Evolutionary conservation across 352 stramenopile species (phyloP), one percentile per base, ranked within the genome.

Genomic region (Phytopythium sindhum): DNA sequence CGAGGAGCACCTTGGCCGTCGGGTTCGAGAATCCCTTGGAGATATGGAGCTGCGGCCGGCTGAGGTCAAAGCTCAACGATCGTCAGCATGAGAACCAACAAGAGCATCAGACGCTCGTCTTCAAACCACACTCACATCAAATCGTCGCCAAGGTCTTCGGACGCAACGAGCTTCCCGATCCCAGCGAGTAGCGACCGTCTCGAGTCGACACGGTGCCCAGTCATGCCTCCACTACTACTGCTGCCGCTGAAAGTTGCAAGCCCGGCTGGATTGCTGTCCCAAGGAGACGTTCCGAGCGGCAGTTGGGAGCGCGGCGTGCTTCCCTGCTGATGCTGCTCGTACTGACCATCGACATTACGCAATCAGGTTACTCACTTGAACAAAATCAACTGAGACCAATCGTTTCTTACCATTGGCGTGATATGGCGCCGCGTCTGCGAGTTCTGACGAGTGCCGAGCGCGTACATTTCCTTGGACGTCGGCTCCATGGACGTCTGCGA

Each of bases 101-200:
- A 7, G 47, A 21, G n/a, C 45, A 31, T 7, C 23, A 51, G 5
- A 19, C 19, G 17, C 47, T 10, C 48, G 4, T n/a, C 42, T 26
- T 24, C 21, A 23, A 59, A 7, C 48, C 19, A 39, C 48, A 78
- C 80, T 21, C 68, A 84, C 76, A 65, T 45, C 14, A 78, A 57
- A 19, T 81, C 73, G 42, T 77, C 72, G n/a, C 50, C 62, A 26
- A 79, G 39, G 35, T 87, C 73, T 61, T 89, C 73, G 6, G 76
- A 69, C 19, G 85, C 80, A n/a, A 93, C 78, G 7, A 87, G 65
- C 23, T 91, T 89, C 17, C 82, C 82, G 29, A 93, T 91, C 0
- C 83, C 85, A 15, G 83, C 83, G 19, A 93, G 83, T n/a, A 93
- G 63, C 5, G 82, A 93, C 41, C 74, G 73, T 15, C 77, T 78